Evolutionary conservation across 176 grass and related monocot genomes (phyloP), one percentile per base, ranked within the genome.

Genomic region (Hordeum marinum): DNA sequence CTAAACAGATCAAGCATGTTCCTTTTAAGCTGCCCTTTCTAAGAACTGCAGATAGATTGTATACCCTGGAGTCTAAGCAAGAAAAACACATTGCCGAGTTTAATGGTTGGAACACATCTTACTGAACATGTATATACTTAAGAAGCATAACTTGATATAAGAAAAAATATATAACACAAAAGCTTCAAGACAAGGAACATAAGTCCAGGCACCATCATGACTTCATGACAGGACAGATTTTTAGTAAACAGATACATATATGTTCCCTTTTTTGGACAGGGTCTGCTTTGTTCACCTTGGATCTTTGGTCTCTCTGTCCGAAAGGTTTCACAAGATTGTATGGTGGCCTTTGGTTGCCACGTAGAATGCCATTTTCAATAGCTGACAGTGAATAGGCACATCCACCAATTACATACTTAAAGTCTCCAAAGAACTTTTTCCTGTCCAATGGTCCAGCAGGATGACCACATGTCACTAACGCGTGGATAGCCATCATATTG

Each of bases 401-500:
- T 37, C 95, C 95, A 72, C 91, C 93, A 85, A 98, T 98, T 42
- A 98, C 89, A 90, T 98, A 98, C 63, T 95, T 98, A 90, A 98
- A 98, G 83, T 95, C 91, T 79, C 93, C 89, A 87, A 95, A 95
- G 81, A 91, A 98, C 68, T 88, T 93, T 88, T 85, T 90, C 78
- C 95, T 92, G 35, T 98, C 95, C 77, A 98, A 79, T 43, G 95
- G 82, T 81, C 91, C 83, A 82, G 80, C 79, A 77, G 95, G 95
- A 82, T 88, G 80, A 35, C 93, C 89, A 84, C 84, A 92, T 54
- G 82, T 82, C 68, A 98, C 83, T 81, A 95, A 50, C 84, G 95
- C 95, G 90, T 98, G 95, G 61, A 98, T 87, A 78, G 80, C 72
- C 95, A 98, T 98, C 95, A 93, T 98, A 69, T 98, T 98, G 77